Evolutionary conservation across 495 filamentous ascomycete species (phyloP).

Genomic region (Xylaria cubensis): DNA sequence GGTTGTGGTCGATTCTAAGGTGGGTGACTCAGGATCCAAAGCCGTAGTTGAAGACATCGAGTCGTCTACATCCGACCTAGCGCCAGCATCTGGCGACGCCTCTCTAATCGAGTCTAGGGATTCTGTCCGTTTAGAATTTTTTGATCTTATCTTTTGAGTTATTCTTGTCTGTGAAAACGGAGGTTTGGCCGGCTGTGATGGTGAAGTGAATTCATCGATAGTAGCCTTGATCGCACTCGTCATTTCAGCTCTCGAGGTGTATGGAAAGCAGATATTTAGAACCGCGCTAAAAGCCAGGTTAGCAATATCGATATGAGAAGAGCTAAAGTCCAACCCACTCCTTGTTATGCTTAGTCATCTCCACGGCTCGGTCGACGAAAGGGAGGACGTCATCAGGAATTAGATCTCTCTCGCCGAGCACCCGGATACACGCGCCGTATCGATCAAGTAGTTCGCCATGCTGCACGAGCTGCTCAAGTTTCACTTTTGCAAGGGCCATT

Average conservation of each 20-base stretch:
- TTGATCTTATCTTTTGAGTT: conserved; percentile 76
- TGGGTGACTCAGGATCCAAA: conserved; percentile 55
- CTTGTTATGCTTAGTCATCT: conserved; percentile 82
- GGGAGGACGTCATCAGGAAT: conserved; percentile 86
- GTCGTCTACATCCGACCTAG: conserved; percentile 58
- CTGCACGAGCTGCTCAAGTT: conserved; percentile 86
- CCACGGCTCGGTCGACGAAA: conserved; percentile 80
- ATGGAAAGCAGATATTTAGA: conserved; percentile 96
- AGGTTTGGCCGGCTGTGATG: conserved; percentile 63
- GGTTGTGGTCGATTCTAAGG: conserved; percentile 39
- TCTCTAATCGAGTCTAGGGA: conserved; percentile 55
- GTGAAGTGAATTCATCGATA: conserved; percentile 79
- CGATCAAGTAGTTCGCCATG: conserved; percentile 92
- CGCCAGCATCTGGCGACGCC: conserved; percentile 44
- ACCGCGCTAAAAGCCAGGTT: conserved; percentile 61
- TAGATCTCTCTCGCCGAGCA: conserved; percentile 81
- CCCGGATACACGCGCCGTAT: conserved; percentile 85
- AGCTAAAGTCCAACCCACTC: conserved; percentile 53
- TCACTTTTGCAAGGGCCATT: conserved; percentile 97
- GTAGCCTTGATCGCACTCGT: conserved; percentile 88
- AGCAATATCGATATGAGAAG: conserved; percentile 16
- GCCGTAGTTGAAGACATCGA: conserved; percentile 60
- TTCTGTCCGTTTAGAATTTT: conserved; percentile 56
- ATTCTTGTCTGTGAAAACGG: conserved; percentile 89
- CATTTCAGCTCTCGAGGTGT: conserved; percentile 95